Evolutionary conservation across 441 rosid genomes (phyloP), one percentile per base, ranked within the genome.

Genomic region (Erodium moschatum): DNA sequence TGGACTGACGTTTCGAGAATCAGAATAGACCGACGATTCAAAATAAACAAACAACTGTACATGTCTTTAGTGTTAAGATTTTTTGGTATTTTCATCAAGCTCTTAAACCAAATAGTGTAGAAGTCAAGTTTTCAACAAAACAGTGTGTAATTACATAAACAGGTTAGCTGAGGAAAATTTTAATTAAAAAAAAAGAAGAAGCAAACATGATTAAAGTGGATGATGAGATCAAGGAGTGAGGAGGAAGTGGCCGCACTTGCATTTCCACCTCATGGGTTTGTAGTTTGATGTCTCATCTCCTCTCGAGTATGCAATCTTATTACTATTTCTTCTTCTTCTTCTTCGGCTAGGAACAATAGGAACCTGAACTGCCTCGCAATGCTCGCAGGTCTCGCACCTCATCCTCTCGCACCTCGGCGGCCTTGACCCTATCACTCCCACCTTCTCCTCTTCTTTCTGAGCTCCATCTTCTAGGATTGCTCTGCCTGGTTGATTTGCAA

Each of bases 211-310:
- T 24, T 24, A 24, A 24, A 24, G 27, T 24, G 27, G 2, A 24
- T 24, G 21, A 11, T 24, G 21, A 11, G 35, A 68, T 89, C 76
- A 92, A 72, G 98, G 98, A 68, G 86, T 83, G 75, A 84, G 81
- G 46, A 87, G 77, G 64, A 81, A 56, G 78, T 87, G 82, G 35
- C 96, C 98, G 68, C 98, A 92, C 77, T 87, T 90, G 90, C 98
- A 92, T 74, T 90, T 92, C 98, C 98, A 92, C 68, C 96, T 82
- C 83, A 92, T 87, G 77, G 98, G 97, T 78, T 92, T 92, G 83
- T 92, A 92, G 72, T 90, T 90, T 73, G 98, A 76, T 60, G 69
- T 48, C 69, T 76, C 89, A 33, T 85, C 89, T 19, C 96, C 97
- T 84, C 89, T 86, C 0, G 76, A 77, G 75, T 81, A 75, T 2